Conservation (phyloP, 805 yeast species). For the Metschnikowia borealis region DNA sequence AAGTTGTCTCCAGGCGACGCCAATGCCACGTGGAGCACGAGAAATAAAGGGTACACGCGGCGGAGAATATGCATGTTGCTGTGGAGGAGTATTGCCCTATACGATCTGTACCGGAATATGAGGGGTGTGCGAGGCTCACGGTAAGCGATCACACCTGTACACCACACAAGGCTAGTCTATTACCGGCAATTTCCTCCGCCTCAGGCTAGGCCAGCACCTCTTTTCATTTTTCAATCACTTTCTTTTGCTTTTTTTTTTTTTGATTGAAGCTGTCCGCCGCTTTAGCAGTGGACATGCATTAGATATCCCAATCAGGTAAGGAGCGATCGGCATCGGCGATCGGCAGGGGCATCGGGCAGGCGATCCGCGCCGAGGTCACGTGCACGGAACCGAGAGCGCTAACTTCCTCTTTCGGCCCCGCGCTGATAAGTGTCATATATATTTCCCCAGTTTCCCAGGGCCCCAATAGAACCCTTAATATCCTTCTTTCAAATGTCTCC, state of each 20-base stretch:
- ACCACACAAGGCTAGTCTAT: background rate
- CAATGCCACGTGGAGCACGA: background rate
- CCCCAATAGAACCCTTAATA: background rate
- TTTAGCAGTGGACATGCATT: too few relatives aligned
- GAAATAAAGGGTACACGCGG: background rate
- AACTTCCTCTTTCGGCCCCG: background rate
- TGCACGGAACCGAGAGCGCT: background rate
- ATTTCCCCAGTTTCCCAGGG: background rate
- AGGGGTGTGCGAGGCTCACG: background rate
- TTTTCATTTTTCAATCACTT: too few relatives aligned
- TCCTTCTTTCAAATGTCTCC: background rate
- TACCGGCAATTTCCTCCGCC: too few relatives aligned
- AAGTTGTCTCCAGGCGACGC: slow-evolving; percentile 60
- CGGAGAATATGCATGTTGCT: slow-evolving; percentile 2
- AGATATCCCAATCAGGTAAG: background rate
- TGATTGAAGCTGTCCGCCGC: too few relatives aligned
- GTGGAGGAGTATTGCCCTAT: background rate
- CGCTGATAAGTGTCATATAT: slow-evolving; percentile 1
- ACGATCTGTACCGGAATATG: slow-evolving; percentile 1
- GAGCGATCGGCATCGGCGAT: background rate
- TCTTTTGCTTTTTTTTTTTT: too few relatives aligned
- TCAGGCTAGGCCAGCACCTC: too few relatives aligned
- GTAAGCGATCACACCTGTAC: background rate
- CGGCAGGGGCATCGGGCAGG: too few relatives aligned
- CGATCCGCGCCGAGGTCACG: background rate